Percentiles rank a stretch among this genome's conserved stretches.
These are phyloP conservation scores for Butyriboletus loyo DNA, from an alignment of 768 basidiomycete genomes.

Conservation along the genomic window DNA sequence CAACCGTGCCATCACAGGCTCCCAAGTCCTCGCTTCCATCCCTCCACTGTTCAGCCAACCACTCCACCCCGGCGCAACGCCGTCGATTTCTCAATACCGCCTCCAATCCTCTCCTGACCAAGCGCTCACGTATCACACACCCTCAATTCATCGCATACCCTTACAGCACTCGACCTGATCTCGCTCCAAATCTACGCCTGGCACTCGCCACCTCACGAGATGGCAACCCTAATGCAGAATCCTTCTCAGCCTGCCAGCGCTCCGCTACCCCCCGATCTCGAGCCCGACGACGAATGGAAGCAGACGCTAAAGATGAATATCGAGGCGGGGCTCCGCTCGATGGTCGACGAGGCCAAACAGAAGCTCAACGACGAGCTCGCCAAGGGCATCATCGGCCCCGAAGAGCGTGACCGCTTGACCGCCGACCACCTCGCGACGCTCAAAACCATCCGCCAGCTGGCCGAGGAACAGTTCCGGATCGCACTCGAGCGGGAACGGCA, in stretches of 20 bases:
- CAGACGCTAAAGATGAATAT: slow-evolving; percentile 46
- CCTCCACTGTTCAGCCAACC: slow-evolving; percentile 11
- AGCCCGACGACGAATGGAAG: slow-evolving; percentile 60
- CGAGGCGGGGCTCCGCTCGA: slow-evolving; percentile 39
- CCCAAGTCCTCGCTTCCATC: slow-evolving; percentile 20
- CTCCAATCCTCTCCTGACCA: slow-evolving; percentile 6
- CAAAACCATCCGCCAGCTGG: slow-evolving; percentile 43
- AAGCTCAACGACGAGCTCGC: slow-evolving; percentile 52
- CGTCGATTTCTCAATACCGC: slow-evolving; percentile 8
- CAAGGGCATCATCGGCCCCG: slow-evolving; percentile 11
- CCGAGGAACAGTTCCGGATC: slow-evolving; percentile 43
- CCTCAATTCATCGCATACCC: background rate
- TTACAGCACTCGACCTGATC: background rate
- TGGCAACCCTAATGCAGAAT: slow-evolving; percentile 23
- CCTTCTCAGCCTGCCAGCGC: slow-evolving; percentile 9
- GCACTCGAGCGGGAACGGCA: slow-evolving; percentile 48
- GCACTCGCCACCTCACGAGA: slow-evolving; percentile 10
- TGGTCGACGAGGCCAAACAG: slow-evolving; percentile 62
- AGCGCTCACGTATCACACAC: background rate
- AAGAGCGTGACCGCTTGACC: slow-evolving; percentile 35
- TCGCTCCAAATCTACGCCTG: slow-evolving; percentile 1
- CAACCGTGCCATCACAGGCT: slow-evolving; percentile 41
- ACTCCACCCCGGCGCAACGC: slow-evolving; percentile 14
- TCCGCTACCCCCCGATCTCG: slow-evolving; percentile 29
- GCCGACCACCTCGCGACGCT: slow-evolving; percentile 41